A percentile compares a stretch with the other conserved stretches of the same genome.
phyloP scores from a whole-genome alignment of 352 stramenopile genomes.

The Elongisporangium undulatum region DNA sequence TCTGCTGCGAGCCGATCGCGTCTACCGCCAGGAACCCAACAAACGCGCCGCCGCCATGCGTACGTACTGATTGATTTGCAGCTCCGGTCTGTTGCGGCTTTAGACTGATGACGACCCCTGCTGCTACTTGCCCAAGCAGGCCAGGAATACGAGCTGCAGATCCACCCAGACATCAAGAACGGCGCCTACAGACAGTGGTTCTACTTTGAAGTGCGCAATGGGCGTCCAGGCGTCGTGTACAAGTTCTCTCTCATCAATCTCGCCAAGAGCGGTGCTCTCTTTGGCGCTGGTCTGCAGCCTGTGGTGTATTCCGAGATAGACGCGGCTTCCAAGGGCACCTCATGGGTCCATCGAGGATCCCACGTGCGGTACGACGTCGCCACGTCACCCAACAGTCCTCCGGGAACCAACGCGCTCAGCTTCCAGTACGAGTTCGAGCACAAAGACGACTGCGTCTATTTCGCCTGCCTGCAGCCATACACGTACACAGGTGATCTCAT shows the following conservation, averaged over 20 bases:
- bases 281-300: constrained; percentile 73
- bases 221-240: constrained; percentile 35
- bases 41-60: constrained; percentile 5
- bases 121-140: constrained; percentile 6
- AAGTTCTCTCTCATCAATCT: constrained; percentile 79
- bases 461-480: constrained; percentile 84
- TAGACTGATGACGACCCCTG: background rate
- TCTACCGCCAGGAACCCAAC: constrained; percentile 27
- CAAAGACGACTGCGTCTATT: constrained; percentile 69
- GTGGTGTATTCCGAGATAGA: constrained; percentile 71
- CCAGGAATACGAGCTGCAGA: constrained; percentile 68
- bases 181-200: constrained; percentile 88
- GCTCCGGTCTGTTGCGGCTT: background rate
- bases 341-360: constrained; percentile 59
- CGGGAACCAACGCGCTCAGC: constrained; percentile 47
- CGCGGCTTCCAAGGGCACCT: constrained; percentile 27
- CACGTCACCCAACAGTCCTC: constrained; percentile 20
- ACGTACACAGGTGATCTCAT: constrained; percentile 67
- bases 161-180: constrained; percentile 81
- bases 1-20: constrained; percentile 48
- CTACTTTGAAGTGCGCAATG: constrained; percentile 84
- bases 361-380: constrained; percentile 63
- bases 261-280: constrained; percentile 79
- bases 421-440: constrained; percentile 73
- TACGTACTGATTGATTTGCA: background rate